Conservation (phyloP, 352 stramenopile genomes). For the Globisporangium middletonii region DNA sequence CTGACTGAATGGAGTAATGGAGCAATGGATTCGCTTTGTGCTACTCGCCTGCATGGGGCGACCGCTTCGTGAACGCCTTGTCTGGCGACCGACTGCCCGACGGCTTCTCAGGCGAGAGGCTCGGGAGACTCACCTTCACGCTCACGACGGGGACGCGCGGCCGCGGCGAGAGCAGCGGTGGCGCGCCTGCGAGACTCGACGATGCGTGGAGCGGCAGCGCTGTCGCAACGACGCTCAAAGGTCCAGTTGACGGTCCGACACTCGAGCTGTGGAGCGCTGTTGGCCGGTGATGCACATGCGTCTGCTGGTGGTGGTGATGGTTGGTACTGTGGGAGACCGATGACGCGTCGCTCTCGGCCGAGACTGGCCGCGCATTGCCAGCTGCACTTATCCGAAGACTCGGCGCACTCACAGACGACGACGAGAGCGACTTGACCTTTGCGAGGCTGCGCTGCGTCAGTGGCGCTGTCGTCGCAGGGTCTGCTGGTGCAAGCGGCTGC, state of each 20-base stretch:
- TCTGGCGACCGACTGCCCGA: constrained; percentile 30
- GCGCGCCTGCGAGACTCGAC: neutral
- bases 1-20: no score
- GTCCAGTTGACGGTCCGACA: no score
- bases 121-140: constrained; percentile 41
- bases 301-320: no score
- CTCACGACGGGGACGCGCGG: constrained; percentile 3
- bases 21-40: neutral
- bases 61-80: constrained; percentile 24
- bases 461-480: neutral
- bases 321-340: neutral
- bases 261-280: no score
- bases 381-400: neutral
- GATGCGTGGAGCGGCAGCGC: no score
- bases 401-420: constrained; percentile 4
- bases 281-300: no score
- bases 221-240: no score
- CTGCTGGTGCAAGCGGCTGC: neutral
- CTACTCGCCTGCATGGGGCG: constrained; percentile 5
- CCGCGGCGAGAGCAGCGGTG: constrained; percentile 5
- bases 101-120: constrained; percentile 52
- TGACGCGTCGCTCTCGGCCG: constrained; percentile 4
- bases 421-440: constrained; percentile 13
- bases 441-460: neutral
- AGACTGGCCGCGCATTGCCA: constrained; percentile 6